phyloP scores from a whole-genome alignment of 2,329 filamentous ascomycete species.

The Trichoderma aggressivum region DNA sequence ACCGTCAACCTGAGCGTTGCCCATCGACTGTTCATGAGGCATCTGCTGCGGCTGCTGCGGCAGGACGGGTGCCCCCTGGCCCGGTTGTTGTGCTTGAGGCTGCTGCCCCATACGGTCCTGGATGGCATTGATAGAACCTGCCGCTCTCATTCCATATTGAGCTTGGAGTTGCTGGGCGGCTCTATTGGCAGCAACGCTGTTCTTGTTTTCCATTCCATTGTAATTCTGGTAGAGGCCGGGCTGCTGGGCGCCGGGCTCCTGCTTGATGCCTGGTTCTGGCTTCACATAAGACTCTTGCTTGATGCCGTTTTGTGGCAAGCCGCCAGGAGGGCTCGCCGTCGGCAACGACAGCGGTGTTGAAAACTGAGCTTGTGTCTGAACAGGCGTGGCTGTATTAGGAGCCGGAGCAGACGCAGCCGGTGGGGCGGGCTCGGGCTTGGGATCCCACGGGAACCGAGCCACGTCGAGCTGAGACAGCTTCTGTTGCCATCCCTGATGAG shows the following conservation, averaged over 20 bases:
- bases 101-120: conserved; percentile 42
- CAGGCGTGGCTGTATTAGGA: conserved; percentile 24
- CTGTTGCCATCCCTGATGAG: conserved; percentile 79
- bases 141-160: conserved; percentile 62
- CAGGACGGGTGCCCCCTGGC: conserved; percentile 24
- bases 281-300: conserved; percentile 49
- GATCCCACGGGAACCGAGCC: conserved; percentile 93
- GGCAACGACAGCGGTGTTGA: conserved; percentile 32
- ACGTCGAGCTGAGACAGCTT: conserved; percentile 83
- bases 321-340: conserved; percentile 31
- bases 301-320: conserved; percentile 34
- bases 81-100: conserved; percentile 29
- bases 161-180: conserved; percentile 55
- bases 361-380: conserved; percentile 33
- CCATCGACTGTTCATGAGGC: conserved; percentile 31
- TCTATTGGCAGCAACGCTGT: conserved; percentile 48
- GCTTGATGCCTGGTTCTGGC: conserved; percentile 45
- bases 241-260: conserved; percentile 41
- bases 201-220: conserved; percentile 34
- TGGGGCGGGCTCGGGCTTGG: conserved; percentile 63
- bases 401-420: conserved; percentile 35
- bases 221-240: conserved; percentile 35
- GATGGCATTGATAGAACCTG: conserved; percentile 63
- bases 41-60: conserved; percentile 27
- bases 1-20: conserved; percentile 69